These are phyloP conservation scores for Pseudogymnoascus verrucosus DNA, from an alignment of 2,329 filamentous ascomycete species.

Conservation along the genomic window DNA sequence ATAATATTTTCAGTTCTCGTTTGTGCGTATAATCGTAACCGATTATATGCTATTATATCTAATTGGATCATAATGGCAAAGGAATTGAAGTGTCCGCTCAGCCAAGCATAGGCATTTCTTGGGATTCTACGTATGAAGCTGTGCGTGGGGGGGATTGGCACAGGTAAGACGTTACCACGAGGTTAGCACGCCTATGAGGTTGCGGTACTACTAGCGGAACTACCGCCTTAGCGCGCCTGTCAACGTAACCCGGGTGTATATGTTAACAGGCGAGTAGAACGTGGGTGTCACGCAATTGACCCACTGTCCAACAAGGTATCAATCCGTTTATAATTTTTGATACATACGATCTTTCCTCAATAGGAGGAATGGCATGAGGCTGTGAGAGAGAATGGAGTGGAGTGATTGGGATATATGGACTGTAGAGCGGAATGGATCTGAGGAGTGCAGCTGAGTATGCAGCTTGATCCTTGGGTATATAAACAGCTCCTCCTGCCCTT, in stretches of 20 bases:
- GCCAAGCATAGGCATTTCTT: neutral
- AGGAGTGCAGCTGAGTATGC: neutral
- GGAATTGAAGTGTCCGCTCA: neutral
- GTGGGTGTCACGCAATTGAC: neutral
- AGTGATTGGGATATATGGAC: neutral
- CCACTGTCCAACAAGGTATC: constrained; percentile 4
- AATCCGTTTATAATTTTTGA: neutral
- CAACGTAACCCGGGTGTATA: neutral
- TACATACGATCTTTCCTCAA: neutral
- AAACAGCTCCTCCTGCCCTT: neutral
- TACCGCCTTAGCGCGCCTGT: neutral
- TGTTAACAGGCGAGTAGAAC: neutral
- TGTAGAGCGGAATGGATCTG: neutral
- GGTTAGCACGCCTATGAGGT: neutral
- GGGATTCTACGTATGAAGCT: neutral
- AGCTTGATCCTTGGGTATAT: neutral
- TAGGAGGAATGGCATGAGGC: neutral
- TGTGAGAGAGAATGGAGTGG: neutral
- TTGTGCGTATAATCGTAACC: neutral
- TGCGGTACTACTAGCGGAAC: neutral
- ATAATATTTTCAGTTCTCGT: neutral
- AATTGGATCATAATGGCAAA: neutral
- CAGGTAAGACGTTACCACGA: neutral
- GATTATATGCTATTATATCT: neutral
- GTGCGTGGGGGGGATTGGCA: neutral